Percentiles rank a stretch among this genome's conserved stretches.
These are phyloP conservation scores for Xylaria nigripes DNA, from an alignment of 495 filamentous ascomycete genomes.

Conservation along the genomic window DNA sequence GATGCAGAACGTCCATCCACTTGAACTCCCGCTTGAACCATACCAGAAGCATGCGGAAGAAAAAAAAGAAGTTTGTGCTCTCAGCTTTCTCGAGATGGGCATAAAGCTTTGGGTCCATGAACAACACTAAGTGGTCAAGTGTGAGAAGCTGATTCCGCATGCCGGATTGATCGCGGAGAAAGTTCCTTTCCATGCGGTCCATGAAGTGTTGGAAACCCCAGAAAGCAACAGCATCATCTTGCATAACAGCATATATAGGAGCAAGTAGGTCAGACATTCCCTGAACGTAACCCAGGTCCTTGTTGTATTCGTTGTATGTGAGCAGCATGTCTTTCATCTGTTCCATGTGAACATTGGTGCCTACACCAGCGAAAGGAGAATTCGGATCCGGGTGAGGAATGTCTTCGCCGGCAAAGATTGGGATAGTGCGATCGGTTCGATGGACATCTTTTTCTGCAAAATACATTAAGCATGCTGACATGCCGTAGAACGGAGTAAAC, in stretches of 20 bases:
- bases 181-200: conserved; percentile 97
- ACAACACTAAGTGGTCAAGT: conserved; percentile 85
- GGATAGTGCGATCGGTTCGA: conserved; percentile 85
- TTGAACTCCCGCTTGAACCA: conserved; percentile 98
- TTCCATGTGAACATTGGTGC: conserved; percentile 95
- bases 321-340: conserved; percentile 99
- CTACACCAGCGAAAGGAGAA: conserved; percentile 81
- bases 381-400: conserved; percentile 97
- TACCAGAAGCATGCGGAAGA: conserved; percentile 95
- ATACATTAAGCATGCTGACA: conserved; percentile 22
- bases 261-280: conserved; percentile 97
- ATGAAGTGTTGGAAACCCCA: conserved; percentile 96
- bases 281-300: conserved; percentile 89
- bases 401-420: conserved; percentile 92
- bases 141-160: conserved; percentile 89
- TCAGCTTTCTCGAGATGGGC: conserved; percentile 82
- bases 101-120: conserved; percentile 94
- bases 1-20: conserved; percentile 73
- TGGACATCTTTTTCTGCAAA: conserved; percentile 93
- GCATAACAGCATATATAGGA: conserved; percentile 91
- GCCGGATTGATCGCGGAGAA: conserved; percentile 87
- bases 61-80: conserved; percentile 98
- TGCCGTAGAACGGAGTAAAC: background rate
- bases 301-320: conserved; percentile 96
- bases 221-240: conserved; percentile 94